Evolutionary conservation across 2,329 filamentous ascomycete species (phyloP).

Genomic region (Elsinoe perseae): DNA sequence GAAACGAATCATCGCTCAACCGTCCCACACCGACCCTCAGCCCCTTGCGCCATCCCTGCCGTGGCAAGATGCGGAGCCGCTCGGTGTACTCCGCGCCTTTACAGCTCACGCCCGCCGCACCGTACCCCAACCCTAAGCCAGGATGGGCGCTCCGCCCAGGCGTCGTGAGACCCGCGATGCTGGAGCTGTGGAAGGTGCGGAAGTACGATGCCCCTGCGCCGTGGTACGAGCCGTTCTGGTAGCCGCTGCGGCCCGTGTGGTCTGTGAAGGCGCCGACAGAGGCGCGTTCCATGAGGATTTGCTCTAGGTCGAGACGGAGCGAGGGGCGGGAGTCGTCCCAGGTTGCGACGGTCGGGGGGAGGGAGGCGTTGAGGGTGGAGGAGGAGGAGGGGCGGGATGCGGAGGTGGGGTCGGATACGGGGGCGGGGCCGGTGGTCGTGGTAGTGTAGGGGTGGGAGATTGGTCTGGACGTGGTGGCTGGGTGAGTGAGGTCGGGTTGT

Average conservation of each 20-base stretch:
- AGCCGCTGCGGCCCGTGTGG: neutral
- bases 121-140: neutral
- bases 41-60: conserved; percentile 17
- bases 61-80: conserved; percentile 17
- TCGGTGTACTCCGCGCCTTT: neutral
- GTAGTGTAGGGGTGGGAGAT: neutral
- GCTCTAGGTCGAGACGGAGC: conserved; percentile 10
- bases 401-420: neutral
- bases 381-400: neutral
- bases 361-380: neutral
- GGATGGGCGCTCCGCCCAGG: neutral
- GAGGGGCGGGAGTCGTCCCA: conserved; percentile 6
- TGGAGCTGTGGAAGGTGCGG: neutral
- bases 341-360: neutral
- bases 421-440: neutral
- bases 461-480: neutral
- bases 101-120: neutral
- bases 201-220: neutral
- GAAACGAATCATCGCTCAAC: neutral
- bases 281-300: conserved; percentile 10
- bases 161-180: neutral
- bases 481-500: neutral
- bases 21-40: neutral
- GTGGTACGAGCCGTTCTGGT: conserved; percentile 5
- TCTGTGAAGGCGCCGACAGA: neutral